Evolutionary conservation across 2,329 filamentous ascomycete species (phyloP).

Genomic region (Aspergillus fructus): DNA sequence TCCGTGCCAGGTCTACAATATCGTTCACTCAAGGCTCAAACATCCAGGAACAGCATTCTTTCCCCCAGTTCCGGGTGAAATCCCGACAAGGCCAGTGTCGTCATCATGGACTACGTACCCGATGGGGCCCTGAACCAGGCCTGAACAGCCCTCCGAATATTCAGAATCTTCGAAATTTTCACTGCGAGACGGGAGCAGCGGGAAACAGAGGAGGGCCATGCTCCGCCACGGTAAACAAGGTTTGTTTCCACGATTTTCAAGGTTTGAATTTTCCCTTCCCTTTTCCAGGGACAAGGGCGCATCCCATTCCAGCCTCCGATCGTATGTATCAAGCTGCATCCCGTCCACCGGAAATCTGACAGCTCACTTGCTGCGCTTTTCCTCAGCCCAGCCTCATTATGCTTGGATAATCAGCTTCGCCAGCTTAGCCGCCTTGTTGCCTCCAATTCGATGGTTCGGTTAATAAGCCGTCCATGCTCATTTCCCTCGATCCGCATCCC

Average conservation of each 20-base stretch:
- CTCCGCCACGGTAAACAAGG: background rate
- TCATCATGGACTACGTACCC: constrained; percentile 12
- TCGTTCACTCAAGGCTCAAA: background rate
- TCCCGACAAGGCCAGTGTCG: background rate
- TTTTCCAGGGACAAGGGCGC: background rate
- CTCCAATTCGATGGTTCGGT: background rate
- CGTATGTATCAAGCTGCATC: constrained; percentile 12
- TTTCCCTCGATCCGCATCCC: background rate
- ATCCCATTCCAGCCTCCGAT: constrained; percentile 4
- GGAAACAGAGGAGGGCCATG: background rate
- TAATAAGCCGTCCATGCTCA: background rate
- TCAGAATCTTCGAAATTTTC: background rate
- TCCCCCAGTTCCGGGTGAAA: background rate
- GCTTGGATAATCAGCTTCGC: background rate
- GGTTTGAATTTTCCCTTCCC: background rate
- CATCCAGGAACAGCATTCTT: background rate
- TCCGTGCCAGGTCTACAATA: too few species aligned
- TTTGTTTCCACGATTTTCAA: background rate
- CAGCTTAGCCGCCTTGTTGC: background rate
- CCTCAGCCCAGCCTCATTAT: background rate
- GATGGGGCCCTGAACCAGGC: background rate
- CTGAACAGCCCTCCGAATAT: too few species aligned
- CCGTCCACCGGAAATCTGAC: constrained; percentile 6
- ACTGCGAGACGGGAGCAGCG: background rate
- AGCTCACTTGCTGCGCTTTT: constrained; percentile 3